phyloP scores from a whole-genome alignment of 2,329 filamentous ascomycete genomes.

The Drechslera avenae region DNA sequence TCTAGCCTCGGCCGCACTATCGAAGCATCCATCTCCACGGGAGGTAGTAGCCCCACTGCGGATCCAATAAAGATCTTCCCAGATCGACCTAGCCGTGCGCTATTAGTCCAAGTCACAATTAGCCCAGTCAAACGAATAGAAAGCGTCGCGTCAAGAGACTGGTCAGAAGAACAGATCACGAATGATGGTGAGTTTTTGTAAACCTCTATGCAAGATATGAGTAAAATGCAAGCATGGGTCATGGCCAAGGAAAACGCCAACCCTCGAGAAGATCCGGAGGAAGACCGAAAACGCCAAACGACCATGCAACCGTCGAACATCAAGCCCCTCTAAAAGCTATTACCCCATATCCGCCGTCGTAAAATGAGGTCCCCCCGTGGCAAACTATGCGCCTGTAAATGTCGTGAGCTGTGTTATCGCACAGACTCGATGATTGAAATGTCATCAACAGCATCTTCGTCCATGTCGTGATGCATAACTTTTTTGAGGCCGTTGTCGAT shows the following conservation, averaged over 20 bases:
- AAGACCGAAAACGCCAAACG: conserved; percentile 24
- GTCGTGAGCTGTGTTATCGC: conserved; percentile 17
- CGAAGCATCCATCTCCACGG: not conserved
- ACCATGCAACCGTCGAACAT: conserved; percentile 21
- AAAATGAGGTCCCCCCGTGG: not conserved
- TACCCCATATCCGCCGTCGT: not conserved
- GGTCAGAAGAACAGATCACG: no score
- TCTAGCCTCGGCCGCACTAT: not conserved
- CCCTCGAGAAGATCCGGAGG: conserved; percentile 3
- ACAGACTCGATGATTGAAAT: conserved; percentile 36
- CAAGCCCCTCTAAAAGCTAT: conserved; percentile 4
- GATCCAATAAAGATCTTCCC: conserved; percentile 1
- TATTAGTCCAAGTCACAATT: not conserved
- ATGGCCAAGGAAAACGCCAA: not conserved
- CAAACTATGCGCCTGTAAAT: not conserved
- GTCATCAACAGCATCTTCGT: conserved; percentile 36
- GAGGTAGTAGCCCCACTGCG: conserved; percentile 1
- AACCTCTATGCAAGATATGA: conserved; percentile 24
- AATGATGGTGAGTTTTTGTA: not conserved
- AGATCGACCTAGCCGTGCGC: conserved; percentile 3
- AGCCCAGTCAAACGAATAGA: no score
- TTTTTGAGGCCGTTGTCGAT: conserved; percentile 43
- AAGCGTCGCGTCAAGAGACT: no score
- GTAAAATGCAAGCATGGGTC: conserved; percentile 8
- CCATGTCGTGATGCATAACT: conserved; percentile 27